These are phyloP conservation scores for Globisporangium nodosum DNA, from an alignment of 352 stramenopile species.

Conservation along the genomic window DNA sequence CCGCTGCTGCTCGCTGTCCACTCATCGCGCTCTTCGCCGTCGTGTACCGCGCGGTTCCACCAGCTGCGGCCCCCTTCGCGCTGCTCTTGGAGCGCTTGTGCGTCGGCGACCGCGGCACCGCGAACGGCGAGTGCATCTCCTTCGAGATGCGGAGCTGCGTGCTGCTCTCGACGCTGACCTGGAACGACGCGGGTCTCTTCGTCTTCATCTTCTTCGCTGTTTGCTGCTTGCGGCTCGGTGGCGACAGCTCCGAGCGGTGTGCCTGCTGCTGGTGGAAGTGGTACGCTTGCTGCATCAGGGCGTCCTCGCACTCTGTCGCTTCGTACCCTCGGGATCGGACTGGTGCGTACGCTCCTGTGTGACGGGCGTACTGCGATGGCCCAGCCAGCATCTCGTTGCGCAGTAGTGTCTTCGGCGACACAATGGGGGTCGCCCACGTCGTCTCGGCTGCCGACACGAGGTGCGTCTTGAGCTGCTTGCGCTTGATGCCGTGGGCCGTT, in stretches of 20 bases:
- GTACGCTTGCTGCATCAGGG: neutral
- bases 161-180: slow-evolving; percentile 36
- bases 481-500: slow-evolving; percentile 40
- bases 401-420: slow-evolving; percentile 23
- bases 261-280: slow-evolving; percentile 6
- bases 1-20: slow-evolving; percentile 3
- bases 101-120: slow-evolving; percentile 24
- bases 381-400: slow-evolving; percentile 19
- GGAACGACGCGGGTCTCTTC: slow-evolving; percentile 22
- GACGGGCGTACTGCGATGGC: slow-evolving; percentile 8
- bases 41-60: neutral
- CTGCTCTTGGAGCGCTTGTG: slow-evolving; percentile 9
- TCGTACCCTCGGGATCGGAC: slow-evolving; percentile 9
- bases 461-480: slow-evolving; percentile 49
- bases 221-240: slow-evolving; percentile 4
- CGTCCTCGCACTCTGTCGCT: neutral
- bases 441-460: slow-evolving; percentile 29
- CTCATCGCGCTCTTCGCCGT: neutral
- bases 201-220: slow-evolving; percentile 30
- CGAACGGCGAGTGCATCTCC: slow-evolving; percentile 21
- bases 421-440: slow-evolving; percentile 23
- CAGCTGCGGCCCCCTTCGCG: neutral
- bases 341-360: slow-evolving; percentile 14
- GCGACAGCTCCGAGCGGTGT: slow-evolving; percentile 5
- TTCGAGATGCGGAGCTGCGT: slow-evolving; percentile 33